Evolutionary conservation across 2,329 filamentous ascomycete genomes (phyloP), one percentile per base, ranked within the genome.

Genomic region (Xylaria polymorpha): DNA sequence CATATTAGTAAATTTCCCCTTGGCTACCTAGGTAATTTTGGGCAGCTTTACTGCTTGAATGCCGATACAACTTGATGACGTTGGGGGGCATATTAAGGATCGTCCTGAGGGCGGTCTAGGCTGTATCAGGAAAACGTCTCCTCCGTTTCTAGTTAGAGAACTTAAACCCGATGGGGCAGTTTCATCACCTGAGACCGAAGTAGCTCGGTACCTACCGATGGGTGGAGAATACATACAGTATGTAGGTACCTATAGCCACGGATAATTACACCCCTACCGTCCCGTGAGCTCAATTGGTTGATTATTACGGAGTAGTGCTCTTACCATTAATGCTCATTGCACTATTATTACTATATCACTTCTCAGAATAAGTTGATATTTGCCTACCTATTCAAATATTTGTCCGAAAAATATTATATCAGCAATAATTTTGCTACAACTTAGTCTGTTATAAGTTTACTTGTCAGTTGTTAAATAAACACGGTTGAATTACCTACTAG

Each of bases 1-100:
- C 43, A 51, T n/a, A 29, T 29, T 29, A 29, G 25, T 29, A 29
- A 48, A 53, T 35, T 48, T 15, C 56, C 48, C 57, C 39, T 62
- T 61, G 41, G 41, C 46, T 58, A n/a, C n/a, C n/a, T n/a, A n/a
- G n/a, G n/a, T n/a, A 22, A 55, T 50, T 59, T 53, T 53, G 48
- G 50, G 61, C 56, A 51, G 51, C 57, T 39, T 35, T 43, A 39
- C 56, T 61, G 39, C 39, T 64, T 50, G 56, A 44, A 15, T 44
- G 61, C 39, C 50, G 55, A 50, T 32, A 14, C 53, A 39, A 56
- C 25, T 61, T 61, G 57, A 68, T 65, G 66, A 65, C 61, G 61
- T 57, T 60, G 46, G 25, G 46, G 48, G 50, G 37, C 15, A 37
- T 12, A 8, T 8, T 37, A 12, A 37, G 12, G 44, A 55, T 22